phyloP scores from a whole-genome alignment of 2,329 filamentous ascomycete species.

The Aureobasidium sp. region DNA sequence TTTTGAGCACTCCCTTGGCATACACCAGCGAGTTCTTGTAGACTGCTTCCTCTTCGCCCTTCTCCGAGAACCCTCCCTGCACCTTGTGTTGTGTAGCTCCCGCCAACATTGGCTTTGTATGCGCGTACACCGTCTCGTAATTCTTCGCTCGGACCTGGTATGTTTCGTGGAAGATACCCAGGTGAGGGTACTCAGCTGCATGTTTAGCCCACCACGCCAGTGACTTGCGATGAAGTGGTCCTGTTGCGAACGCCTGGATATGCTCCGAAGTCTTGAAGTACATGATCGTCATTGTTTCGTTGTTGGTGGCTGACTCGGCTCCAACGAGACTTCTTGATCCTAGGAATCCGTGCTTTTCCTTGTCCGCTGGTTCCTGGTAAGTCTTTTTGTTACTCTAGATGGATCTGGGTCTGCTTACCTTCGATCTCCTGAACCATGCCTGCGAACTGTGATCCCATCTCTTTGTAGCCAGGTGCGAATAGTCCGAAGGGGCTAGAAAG shows the following conservation, averaged over 20 bases:
- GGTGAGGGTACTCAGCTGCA: constrained; percentile 27
- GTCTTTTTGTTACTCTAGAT: background rate
- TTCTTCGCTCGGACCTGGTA: constrained; percentile 37
- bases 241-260: constrained; percentile 46
- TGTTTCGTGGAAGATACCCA: constrained; percentile 49
- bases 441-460: constrained; percentile 32
- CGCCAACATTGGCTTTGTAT: constrained; percentile 29
- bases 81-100: constrained; percentile 19
- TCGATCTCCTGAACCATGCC: constrained; percentile 30
- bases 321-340: constrained; percentile 34
- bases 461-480: constrained; percentile 36
- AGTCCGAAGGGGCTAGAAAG: constrained; percentile 37
- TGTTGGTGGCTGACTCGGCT: constrained; percentile 31
- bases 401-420: background rate
- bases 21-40: constrained; percentile 27
- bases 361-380: constrained; percentile 18
- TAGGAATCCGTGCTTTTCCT: constrained; percentile 41
- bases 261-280: constrained; percentile 45
- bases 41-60: constrained; percentile 14
- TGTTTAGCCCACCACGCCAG: constrained; percentile 41
- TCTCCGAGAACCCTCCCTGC: constrained; percentile 18
- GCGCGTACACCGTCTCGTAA: constrained; percentile 46
- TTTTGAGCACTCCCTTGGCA: constrained; percentile 27
- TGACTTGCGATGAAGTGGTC: constrained; percentile 37
- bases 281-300: constrained; percentile 34